Conservation (phyloP, 177 flowering plant genomes). For the Vitis hybrid region DNA sequence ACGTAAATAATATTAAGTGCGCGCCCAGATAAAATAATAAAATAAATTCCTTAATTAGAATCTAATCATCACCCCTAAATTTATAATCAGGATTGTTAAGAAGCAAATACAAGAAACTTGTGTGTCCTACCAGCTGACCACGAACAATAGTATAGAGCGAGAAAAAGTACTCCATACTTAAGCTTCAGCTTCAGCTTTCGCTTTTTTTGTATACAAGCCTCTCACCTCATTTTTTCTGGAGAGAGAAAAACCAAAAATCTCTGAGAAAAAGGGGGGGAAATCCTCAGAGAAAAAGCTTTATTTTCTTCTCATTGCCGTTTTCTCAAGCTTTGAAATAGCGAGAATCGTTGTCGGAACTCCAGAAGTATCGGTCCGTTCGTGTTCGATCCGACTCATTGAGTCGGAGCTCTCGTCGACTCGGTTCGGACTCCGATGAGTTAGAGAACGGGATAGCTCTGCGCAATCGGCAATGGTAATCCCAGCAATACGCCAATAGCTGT, state of each 20-base stretch:
- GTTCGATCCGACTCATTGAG: conserved; percentile 27
- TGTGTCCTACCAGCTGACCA: no score
- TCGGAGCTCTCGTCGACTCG: conserved; percentile 7
- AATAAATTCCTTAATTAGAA: no score
- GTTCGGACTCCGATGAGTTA: conserved; percentile 31
- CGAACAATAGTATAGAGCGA: no score
- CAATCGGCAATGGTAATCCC: conserved; percentile 33
- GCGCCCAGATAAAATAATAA: no score
- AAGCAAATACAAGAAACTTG: no score
- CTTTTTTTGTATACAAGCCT: conserved; percentile 17
- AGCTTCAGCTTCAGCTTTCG: neutral
- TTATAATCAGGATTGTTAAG: no score
- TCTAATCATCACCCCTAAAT: no score
- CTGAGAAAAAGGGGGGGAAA: neutral
- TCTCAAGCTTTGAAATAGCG: neutral
- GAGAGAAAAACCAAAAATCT: conserved; percentile 4
- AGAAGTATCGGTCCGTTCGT: conserved; percentile 7
- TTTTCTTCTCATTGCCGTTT: neutral
- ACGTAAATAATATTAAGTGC: no score
- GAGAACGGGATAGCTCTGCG: conserved; percentile 19
- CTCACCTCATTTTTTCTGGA: conserved; percentile 9
- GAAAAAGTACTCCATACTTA: neutral
- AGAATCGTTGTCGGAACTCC: conserved; percentile 6
- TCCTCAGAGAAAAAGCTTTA: no score
- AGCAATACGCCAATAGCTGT: neutral